phyloP scores from a whole-genome alignment of 805 yeast species.

The Dipodascopsis uninucleata region DNA sequence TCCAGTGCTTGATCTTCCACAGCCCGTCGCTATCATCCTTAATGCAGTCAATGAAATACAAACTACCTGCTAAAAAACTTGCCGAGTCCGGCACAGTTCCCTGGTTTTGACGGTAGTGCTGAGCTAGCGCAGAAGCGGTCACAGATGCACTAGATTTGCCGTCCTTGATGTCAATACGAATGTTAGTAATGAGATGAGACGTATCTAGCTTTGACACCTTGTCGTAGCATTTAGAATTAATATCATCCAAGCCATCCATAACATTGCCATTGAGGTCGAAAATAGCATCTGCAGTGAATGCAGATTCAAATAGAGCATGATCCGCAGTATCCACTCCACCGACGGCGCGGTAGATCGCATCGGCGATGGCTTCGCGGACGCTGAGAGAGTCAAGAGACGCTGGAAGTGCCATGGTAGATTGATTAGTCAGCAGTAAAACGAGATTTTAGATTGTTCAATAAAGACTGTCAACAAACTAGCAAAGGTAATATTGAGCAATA shows the following conservation, averaged over 20 bases:
- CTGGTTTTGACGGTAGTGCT: conserved; percentile 4
- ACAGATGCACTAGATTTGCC: conserved; percentile 2
- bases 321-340: background rate
- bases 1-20: conserved; percentile 6
- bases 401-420: conserved; percentile 2
- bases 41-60: conserved; percentile 2
- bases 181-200: background rate
- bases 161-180: conserved; percentile 1
- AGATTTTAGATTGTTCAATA: background rate
- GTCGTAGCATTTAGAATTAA: background rate
- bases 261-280: conserved; percentile 5
- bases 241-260: conserved; percentile 3
- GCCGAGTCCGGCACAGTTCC: conserved; percentile 3
- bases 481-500: too few species aligned
- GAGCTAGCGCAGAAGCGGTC: conserved; percentile 7
- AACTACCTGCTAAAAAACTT: conserved; percentile 1
- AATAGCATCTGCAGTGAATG: conserved; percentile 3
- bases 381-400: background rate
- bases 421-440: background rate
- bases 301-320: conserved; percentile 5
- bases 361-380: conserved; percentile 3
- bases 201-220: background rate
- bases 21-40: conserved; percentile 7
- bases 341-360: conserved; percentile 2
- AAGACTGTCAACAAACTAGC: too few species aligned